phyloP scores from a whole-genome alignment of 768 basidiomycete genomes.

The Serendipita vermifera region DNA sequence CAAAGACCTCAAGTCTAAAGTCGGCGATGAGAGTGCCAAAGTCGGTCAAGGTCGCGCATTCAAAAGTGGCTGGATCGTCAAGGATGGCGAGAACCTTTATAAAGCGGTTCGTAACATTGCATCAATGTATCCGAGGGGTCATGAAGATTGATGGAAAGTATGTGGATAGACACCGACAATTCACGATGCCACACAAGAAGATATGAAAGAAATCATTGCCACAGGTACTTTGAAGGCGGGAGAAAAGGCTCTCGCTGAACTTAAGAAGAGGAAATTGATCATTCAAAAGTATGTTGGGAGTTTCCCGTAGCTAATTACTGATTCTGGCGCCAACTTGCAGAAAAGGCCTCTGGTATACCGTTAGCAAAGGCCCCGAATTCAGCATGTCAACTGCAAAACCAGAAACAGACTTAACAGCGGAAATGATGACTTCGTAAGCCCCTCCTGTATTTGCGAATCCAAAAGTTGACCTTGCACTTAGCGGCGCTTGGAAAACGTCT shows the following conservation, averaged over 20 bases:
- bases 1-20: constrained; percentile 52
- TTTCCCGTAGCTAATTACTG: not conserved
- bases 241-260: constrained; percentile 72
- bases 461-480: constrained; percentile 21
- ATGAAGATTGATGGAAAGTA: constrained; percentile 31
- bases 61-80: constrained; percentile 93
- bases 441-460: not conserved
- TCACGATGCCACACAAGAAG: constrained; percentile 58
- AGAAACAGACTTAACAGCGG: constrained; percentile 91
- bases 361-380: constrained; percentile 73
- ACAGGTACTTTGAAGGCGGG: constrained; percentile 60
- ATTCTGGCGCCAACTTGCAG: constrained; percentile 29
- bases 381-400: constrained; percentile 83
- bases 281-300: constrained; percentile 50
- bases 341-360: constrained; percentile 91
- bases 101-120: constrained; percentile 51
- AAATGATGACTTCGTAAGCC: constrained; percentile 82
- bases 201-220: constrained; percentile 58
- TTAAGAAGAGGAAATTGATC: constrained; percentile 84
- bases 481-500: constrained; percentile 88
- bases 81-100: constrained; percentile 78
- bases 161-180: no score
- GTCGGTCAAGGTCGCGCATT: constrained; percentile 92
- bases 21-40: constrained; percentile 83
- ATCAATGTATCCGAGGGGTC: not conserved